phyloP scores from a whole-genome alignment of 179 eudicot species.

The Beta macrorhiza region DNA sequence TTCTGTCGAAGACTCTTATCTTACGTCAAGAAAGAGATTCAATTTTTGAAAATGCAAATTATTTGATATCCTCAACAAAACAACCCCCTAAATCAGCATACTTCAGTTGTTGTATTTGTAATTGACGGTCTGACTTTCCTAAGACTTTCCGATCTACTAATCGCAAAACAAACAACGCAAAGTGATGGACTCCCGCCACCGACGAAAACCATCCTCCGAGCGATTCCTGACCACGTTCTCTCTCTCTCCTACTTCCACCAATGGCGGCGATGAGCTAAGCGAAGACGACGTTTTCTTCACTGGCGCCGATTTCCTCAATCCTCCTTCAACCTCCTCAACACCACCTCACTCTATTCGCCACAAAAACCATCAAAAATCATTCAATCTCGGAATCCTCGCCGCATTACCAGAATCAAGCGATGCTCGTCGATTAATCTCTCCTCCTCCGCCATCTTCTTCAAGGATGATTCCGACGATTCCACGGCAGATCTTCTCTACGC shows the following conservation, averaged over 20 bases:
- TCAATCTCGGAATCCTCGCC: constrained; percentile 38
- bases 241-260: constrained; percentile 11
- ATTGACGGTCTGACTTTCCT: neutral
- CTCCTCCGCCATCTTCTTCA: constrained; percentile 17
- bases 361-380: constrained; percentile 6
- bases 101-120: too few species aligned
- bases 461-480: constrained; percentile 24
- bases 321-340: constrained; percentile 21
- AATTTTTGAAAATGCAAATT: too few species aligned
- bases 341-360: constrained; percentile 13
- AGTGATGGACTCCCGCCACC: constrained; percentile 35
- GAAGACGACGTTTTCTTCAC: constrained; percentile 42
- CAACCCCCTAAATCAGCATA: too few species aligned
- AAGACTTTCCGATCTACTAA: neutral
- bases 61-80: too few species aligned
- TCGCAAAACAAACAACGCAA: neutral
- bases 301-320: constrained; percentile 20
- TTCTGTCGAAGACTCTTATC: too few species aligned
- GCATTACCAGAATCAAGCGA: constrained; percentile 32
- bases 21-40: too few species aligned
- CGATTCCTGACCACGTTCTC: constrained; percentile 33
- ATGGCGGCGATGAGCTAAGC: constrained; percentile 32
- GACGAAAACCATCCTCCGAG: constrained; percentile 29
- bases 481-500: constrained; percentile 5
- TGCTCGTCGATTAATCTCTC: constrained; percentile 11